Evolutionary conservation across 805 yeast genomes (phyloP), one percentile per base, ranked within the genome.

Genomic region (Candida boidinii): DNA sequence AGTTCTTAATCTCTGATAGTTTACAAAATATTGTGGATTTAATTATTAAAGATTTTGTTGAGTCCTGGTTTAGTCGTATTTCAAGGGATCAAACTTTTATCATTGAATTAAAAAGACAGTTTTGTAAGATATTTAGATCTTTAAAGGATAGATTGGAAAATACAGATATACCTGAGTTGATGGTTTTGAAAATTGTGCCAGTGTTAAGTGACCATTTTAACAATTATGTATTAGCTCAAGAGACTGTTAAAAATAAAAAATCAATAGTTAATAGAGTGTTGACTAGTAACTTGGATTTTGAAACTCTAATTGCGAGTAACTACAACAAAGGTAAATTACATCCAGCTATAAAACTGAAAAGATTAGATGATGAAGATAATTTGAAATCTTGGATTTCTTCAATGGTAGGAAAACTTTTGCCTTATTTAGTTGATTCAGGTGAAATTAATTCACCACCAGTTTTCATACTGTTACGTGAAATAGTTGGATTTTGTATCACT

Each of bases 101-200:
- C 3, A 60, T 64, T 10, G 62, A 64, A 19, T 54, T 79, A 7
- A 63, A 60, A 27, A 30, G 46, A 2, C 70, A 73, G 33, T 52
- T 80, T 20, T 56, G 66, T 7, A 31, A 40, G 3, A 68, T 70
- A 0, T 47, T 75, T 2, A 43, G 40, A 7, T 55, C 55, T 14
- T 32, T 86, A 7, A 65, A 66, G 17, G 37, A 41, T 4, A 53
- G 79, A 20, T 36, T 78, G 1, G 46, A 39, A 1, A 44, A 48
- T 0, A 36, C 76, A 1, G 85, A 84, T 45, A 54, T 71, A 15
- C 64, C 86, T 1, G 66, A 66, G 26, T 48, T 85, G 20, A 38
- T 81, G 3, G 76, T 84, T 1, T 56, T 73, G 20, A 66, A 66
- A 28, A 23, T 83, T 0, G 35, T 83, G 6, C 95, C 96, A 0